Percentiles rank a stretch among this genome's conserved stretches.
These are phyloP conservation scores for Quercus gilva DNA, from an alignment of 306 rosid genomes.

Conservation along the genomic window DNA sequence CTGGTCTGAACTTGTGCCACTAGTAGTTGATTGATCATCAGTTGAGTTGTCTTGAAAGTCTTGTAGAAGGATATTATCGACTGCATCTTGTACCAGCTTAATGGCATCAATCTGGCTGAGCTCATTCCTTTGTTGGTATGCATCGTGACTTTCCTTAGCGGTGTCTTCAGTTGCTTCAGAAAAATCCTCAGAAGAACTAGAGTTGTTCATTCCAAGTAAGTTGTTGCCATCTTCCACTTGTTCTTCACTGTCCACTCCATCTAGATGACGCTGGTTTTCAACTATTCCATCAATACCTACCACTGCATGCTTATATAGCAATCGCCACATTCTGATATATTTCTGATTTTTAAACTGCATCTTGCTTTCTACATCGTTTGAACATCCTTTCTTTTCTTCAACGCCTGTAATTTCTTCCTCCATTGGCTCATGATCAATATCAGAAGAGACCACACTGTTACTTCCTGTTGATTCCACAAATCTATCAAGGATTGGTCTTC, in stretches of 20 bases:
- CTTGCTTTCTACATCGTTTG: constrained; percentile 12
- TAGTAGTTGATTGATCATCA: constrained; percentile 27
- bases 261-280: constrained; percentile 31
- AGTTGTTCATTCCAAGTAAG: constrained; percentile 23
- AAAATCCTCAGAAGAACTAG: constrained; percentile 15
- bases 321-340: constrained; percentile 66
- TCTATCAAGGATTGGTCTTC: constrained; percentile 1
- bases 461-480: constrained; percentile 22
- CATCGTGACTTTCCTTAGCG: constrained; percentile 32
- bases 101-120: constrained; percentile 38
- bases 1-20: constrained; percentile 28
- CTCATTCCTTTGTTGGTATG: constrained; percentile 19
- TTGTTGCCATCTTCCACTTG: constrained; percentile 24
- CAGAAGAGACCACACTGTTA: constrained; percentile 17
- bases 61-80: constrained; percentile 81
- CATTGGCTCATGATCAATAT: constrained; percentile 17
- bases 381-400: constrained; percentile 14
- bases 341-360: constrained; percentile 49
- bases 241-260: constrained; percentile 33
- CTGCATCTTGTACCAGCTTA: constrained; percentile 76
- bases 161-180: constrained; percentile 29
- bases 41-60: constrained; percentile 47
- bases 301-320: constrained; percentile 78
- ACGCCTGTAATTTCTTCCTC: constrained; percentile 19
- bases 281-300: constrained; percentile 24